Evolutionary conservation across 805 yeast species (phyloP).

Genomic region (Jamesozyma piceae): DNA sequence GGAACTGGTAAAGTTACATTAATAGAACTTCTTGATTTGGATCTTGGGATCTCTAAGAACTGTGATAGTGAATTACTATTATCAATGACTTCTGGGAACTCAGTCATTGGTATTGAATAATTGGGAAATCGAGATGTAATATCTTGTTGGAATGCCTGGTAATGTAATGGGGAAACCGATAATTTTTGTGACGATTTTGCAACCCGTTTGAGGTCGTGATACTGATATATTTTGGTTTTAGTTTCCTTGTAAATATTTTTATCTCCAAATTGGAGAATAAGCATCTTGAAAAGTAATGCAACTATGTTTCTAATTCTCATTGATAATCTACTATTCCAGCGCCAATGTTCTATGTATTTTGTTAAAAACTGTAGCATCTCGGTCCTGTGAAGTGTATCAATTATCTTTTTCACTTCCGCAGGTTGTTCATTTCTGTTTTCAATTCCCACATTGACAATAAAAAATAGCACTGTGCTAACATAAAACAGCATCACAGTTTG

Average conservation of each 20-base stretch:
- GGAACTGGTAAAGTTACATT: conserved; percentile 26
- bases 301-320: conserved; percentile 51
- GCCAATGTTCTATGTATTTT: conserved; percentile 53
- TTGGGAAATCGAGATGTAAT: conserved; percentile 68
- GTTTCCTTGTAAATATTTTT: conserved; percentile 32
- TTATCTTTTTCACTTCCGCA: conserved; percentile 4
- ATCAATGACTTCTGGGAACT: conserved; percentile 38
- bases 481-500: conserved; percentile 18
- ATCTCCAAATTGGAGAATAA: conserved; percentile 58
- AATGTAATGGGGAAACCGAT: conserved; percentile 74
- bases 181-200: conserved; percentile 24
- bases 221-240: conserved; percentile 38
- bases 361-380: conserved; percentile 39
- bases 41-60: conserved; percentile 48
- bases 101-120: conserved; percentile 42
- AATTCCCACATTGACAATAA: conserved; percentile 15
- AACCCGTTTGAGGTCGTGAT: conserved; percentile 30
- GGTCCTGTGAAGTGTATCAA: conserved; percentile 11
- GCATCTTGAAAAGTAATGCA: conserved; percentile 42
- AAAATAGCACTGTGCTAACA: conserved; percentile 21
- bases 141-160: conserved; percentile 70
- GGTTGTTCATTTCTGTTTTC: conserved; percentile 11
- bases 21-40: conserved; percentile 30
- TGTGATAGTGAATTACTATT: conserved; percentile 49
- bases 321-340: conserved; percentile 40